Evolutionary conservation across 345 rosid species (phyloP).

Genomic region (Sisymbrium irio): DNA sequence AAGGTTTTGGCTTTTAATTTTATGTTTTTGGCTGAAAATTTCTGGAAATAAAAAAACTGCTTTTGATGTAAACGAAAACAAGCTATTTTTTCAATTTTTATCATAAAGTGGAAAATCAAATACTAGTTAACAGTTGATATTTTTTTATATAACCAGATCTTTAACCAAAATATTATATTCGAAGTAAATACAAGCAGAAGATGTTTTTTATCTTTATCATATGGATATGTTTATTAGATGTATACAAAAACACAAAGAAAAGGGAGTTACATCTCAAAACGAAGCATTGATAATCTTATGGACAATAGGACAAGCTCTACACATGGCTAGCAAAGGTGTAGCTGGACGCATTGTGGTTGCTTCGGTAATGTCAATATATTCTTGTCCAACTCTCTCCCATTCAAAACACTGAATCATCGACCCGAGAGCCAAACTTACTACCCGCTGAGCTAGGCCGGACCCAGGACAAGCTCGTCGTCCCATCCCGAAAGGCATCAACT

Average conservation of each 20-base stretch:
- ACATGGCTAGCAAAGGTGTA: slow-evolving; percentile 35
- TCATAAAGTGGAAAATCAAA: too few species aligned
- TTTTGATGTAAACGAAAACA: too few species aligned
- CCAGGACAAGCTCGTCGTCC: slow-evolving; percentile 42
- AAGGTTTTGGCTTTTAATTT: too few species aligned
- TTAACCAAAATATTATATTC: too few species aligned
- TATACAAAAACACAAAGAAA: neutral
- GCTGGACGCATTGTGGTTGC: slow-evolving; percentile 34
- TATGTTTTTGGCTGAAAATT: too few species aligned
- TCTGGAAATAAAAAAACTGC: too few species aligned
- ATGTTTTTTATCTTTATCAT: too few species aligned
- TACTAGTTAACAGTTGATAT: too few species aligned
- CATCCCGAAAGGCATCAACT: slow-evolving; percentile 34
- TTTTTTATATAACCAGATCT: too few species aligned
- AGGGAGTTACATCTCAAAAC: neutral
- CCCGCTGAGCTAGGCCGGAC: slow-evolving; percentile 15
- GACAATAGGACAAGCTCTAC: slow-evolving; percentile 11
- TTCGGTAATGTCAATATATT: slow-evolving; percentile 38
- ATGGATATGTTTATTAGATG: too few species aligned
- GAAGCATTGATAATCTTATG: neutral
- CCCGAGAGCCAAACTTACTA: slow-evolving; percentile 23
- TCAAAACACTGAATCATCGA: slow-evolving; percentile 34
- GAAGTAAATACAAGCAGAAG: too few species aligned
- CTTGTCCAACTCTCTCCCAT: slow-evolving; percentile 37
- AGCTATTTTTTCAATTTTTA: too few species aligned